A percentile compares a stretch with the other conserved stretches of the same genome.
phyloP scores from a whole-genome alignment of 805 yeast genomes.

The Candida bentonensis region DNA sequence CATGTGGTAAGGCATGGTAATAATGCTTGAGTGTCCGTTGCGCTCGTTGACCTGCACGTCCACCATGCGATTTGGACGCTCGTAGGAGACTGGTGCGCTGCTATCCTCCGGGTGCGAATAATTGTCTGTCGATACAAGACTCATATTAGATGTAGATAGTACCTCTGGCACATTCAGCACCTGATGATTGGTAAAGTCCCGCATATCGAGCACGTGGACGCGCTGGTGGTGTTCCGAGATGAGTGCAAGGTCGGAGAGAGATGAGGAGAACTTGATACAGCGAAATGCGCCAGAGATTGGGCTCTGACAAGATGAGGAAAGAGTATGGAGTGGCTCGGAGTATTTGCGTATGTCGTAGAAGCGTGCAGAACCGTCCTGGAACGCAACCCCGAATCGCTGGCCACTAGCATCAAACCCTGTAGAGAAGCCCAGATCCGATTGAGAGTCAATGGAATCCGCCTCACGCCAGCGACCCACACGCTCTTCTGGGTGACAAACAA shows the following conservation, averaged over 20 bases:
- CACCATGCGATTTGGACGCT: neutral
- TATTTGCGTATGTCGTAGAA: conserved; percentile 61
- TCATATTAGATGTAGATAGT: neutral
- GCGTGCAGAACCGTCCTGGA: conserved; percentile 73
- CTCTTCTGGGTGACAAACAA: conserved; percentile 29
- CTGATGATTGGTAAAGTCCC: conserved; percentile 61
- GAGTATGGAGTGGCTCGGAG: conserved; percentile 19
- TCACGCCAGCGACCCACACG: conserved; percentile 20
- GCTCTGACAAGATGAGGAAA: conserved; percentile 30
- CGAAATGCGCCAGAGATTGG: conserved; percentile 50
- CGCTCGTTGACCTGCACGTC: neutral
- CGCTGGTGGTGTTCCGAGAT: conserved; percentile 78
- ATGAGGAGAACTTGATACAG: conserved; percentile 45
- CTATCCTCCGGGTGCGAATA: neutral
- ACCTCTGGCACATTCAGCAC: conserved; percentile 31
- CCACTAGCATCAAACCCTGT: conserved; percentile 70
- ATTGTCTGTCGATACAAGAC: neutral
- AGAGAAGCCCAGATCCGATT: conserved; percentile 72
- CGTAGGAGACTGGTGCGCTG: neutral
- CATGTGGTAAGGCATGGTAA: neutral
- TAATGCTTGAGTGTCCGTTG: neutral
- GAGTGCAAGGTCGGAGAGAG: conserved; percentile 61
- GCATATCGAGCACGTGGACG: conserved; percentile 70
- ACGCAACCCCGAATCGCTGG: conserved; percentile 56
- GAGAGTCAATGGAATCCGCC: conserved; percentile 34